Evolutionary conservation across 1,284 basidiomycete genomes (phyloP), one percentile per base, ranked within the genome.

Genomic region (Ceratobasidium sp.): DNA sequence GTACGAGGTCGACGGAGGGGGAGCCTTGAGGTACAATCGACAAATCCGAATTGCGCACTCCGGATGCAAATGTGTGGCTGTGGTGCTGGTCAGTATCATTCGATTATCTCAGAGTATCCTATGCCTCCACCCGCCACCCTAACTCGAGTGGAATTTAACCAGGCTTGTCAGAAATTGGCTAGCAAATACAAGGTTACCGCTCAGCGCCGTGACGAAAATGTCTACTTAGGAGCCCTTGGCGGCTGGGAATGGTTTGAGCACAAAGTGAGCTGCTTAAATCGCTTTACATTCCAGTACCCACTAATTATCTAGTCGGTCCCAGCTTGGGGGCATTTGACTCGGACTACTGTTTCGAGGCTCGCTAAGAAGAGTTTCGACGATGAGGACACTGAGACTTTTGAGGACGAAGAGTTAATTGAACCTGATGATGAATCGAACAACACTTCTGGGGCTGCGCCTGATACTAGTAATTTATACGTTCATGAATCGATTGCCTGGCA

Each of bases 401-500:
- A 77, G 58, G 85, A 86, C 75, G 85, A 86, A 39, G 63, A 65
- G 39, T n/a, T 65, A 15, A n/a, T 65, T 31, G 63, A 65, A 15
- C 39, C 63, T 42, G n/a, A 45, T 26, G 80, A 80, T 13, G 77
- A 81, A 2, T 76, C 74, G n/a, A n/a, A n/a, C 20, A 80, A 89
- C 86, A 78, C 58, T 10, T 60, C 56, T 15, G 17, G 11, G 23
- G 42, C 17, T 31, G 15, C 49, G n/a, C 17, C 28, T 15, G 31
- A n/a, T 23, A 15, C 28, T 13, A 53, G 63, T 20, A 11, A 31
- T 5, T 60, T 81, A 47, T 67, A 58, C 0, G 79, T 82, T 3
- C 83, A 85, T 37, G 90, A 94, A 82, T 90, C 88, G 75, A 85
- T 95, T 58, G 90, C 90, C 28, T 91, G 89, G 81, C 94, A 93